Conservation (phyloP, 345 rosid species). For the Lenwebbia sp. region DNA sequence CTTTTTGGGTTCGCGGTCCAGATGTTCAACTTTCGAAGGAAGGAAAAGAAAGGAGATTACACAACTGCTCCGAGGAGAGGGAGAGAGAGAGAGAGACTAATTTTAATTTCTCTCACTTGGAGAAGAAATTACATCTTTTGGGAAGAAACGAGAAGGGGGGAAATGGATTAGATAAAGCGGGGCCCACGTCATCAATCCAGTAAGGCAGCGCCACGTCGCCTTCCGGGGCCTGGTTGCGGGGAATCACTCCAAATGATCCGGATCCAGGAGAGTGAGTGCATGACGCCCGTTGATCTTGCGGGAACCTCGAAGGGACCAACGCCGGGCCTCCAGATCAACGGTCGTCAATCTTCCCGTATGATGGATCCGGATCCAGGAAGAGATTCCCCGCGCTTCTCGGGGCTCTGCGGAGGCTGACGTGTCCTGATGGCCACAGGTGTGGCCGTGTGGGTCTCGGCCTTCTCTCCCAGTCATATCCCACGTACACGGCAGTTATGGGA, state of each 20-base stretch:
- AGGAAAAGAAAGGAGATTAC: background rate
- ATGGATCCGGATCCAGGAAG: background rate
- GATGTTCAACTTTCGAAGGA: conserved; percentile 1
- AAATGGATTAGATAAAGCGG: background rate
- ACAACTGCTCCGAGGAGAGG: background rate
- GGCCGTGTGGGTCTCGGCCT: background rate
- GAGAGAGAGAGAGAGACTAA: background rate
- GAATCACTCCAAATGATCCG: background rate
- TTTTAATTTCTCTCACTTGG: background rate
- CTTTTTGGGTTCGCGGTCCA: conserved; percentile 1
- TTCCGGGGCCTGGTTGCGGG: background rate
- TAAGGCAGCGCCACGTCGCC: background rate
- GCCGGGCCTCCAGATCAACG: background rate
- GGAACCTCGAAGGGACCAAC: background rate
- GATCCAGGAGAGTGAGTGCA: background rate
- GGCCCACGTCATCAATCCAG: background rate
- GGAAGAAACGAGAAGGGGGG: background rate
- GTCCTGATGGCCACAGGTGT: background rate
- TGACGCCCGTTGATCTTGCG: background rate
- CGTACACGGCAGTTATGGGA: background rate
- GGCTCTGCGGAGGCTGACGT: background rate
- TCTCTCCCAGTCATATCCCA: background rate
- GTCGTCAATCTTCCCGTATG: background rate
- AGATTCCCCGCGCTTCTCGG: background rate
- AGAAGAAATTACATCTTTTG: background rate